Evolutionary conservation across 768 basidiomycete genomes (phyloP).

Genomic region (Tricholomella constricta): DNA sequence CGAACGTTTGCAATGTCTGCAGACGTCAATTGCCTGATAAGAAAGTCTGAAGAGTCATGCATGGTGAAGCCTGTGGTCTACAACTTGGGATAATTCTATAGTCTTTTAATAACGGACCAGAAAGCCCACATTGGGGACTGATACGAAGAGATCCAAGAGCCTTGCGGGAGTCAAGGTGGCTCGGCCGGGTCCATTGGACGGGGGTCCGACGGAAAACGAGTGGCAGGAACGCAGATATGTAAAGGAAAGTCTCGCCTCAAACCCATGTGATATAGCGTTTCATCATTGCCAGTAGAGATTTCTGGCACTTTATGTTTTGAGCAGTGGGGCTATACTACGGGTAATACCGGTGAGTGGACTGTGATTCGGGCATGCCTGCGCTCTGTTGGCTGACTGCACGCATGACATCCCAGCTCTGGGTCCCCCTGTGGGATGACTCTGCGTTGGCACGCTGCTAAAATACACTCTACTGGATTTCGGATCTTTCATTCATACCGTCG

Average conservation of each 20-base stretch:
- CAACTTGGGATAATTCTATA: background rate
- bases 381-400: conserved; percentile 17
- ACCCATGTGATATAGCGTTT: conserved; percentile 18
- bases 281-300: background rate
- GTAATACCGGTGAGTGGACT: conserved; percentile 29
- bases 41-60: conserved; percentile 22
- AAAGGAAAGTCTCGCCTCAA: conserved; percentile 4
- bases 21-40: conserved; percentile 36
- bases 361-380: conserved; percentile 8
- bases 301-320: background rate
- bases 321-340: conserved; percentile 20
- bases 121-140: background rate
- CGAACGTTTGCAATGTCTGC: conserved; percentile 36
- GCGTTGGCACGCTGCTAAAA: conserved; percentile 33
- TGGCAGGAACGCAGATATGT: conserved; percentile 11
- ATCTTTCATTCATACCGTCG: conserved; percentile 16
- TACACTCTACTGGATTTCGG: conserved; percentile 23
- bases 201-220: conserved; percentile 14
- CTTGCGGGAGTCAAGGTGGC: conserved; percentile 3
- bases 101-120: background rate
- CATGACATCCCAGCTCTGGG: conserved; percentile 19
- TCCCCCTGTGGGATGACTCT: conserved; percentile 37
- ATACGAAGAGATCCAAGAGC: background rate
- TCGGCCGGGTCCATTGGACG: conserved; percentile 9
- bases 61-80: conserved; percentile 11